Conservation (phyloP, 225 moss, liverwort and hornwort genomes). For the Pseudisothecium myosuroides region DNA sequence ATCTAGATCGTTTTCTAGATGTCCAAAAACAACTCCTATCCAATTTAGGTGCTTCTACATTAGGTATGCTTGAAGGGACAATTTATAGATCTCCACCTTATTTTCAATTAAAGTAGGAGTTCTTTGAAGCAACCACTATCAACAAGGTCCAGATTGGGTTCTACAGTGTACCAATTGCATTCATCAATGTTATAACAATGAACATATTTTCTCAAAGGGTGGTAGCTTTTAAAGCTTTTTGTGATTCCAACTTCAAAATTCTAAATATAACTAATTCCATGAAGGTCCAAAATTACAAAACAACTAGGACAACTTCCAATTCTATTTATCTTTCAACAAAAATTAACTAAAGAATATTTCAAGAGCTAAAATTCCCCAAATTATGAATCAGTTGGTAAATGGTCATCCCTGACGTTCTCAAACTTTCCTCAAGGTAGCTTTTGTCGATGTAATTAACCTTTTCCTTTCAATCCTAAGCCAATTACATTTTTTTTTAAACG, state of each 20-base stretch:
- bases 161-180: not conserved
- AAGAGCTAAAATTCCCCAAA: accelerated
- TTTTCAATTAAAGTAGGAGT: too few species aligned
- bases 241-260: not conserved
- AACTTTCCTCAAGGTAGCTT: not conserved
- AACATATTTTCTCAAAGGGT: not conserved
- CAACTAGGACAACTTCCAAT: accelerated
- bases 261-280: not conserved
- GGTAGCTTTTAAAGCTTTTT: not conserved
- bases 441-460: not conserved
- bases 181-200: accelerated
- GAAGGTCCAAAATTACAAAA: not conserved
- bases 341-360: not conserved
- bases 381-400: not conserved
- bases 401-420: accelerated
- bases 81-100: too few species aligned
- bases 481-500: accelerated
- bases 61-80: too few species aligned
- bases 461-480: not conserved
- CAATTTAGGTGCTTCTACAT: too few species aligned
- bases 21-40: too few species aligned
- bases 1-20: too few species aligned
- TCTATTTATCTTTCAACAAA: not conserved
- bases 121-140: too few species aligned
- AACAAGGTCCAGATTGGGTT: accelerated